These are phyloP conservation scores for Melastoma candidum DNA, from an alignment of 441 rosid species.

Conservation along the genomic window DNA sequence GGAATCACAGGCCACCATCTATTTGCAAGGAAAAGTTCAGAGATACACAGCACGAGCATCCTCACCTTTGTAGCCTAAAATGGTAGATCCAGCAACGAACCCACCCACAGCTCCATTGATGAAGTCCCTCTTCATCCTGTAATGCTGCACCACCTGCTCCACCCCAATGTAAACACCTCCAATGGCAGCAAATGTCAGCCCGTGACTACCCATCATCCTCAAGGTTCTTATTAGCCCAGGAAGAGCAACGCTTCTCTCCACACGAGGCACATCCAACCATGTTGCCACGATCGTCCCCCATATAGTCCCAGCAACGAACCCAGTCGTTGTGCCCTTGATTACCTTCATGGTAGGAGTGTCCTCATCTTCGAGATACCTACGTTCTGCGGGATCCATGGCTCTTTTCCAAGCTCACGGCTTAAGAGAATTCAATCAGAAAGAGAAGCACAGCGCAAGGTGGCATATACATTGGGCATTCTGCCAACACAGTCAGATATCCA, in stretches of 20 bases:
- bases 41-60: background rate
- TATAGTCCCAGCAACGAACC: constrained; percentile 70
- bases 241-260: constrained; percentile 82
- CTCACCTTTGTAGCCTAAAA: constrained; percentile 69
- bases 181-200: constrained; percentile 84
- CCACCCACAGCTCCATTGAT: constrained; percentile 87
- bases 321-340: constrained; percentile 74
- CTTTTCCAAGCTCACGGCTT: background rate
- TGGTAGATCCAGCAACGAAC: constrained; percentile 80
- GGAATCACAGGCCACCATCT: too few species aligned
- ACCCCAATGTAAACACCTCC: constrained; percentile 94
- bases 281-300: constrained; percentile 84
- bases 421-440: background rate
- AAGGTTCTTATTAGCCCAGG: constrained; percentile 80
- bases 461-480: too few species aligned
- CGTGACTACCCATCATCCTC: constrained; percentile 88
- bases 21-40: too few species aligned
- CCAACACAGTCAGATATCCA: too few species aligned
- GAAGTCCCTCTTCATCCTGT: constrained; percentile 74
- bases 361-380: constrained; percentile 72
- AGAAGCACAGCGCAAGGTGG: too few species aligned
- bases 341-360: constrained; percentile 62
- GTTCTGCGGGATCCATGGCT: constrained; percentile 68
- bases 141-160: constrained; percentile 67
- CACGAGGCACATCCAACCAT: constrained; percentile 90